Conservation (phyloP, 345 rosid species). For the Durio zibethinus region DNA sequence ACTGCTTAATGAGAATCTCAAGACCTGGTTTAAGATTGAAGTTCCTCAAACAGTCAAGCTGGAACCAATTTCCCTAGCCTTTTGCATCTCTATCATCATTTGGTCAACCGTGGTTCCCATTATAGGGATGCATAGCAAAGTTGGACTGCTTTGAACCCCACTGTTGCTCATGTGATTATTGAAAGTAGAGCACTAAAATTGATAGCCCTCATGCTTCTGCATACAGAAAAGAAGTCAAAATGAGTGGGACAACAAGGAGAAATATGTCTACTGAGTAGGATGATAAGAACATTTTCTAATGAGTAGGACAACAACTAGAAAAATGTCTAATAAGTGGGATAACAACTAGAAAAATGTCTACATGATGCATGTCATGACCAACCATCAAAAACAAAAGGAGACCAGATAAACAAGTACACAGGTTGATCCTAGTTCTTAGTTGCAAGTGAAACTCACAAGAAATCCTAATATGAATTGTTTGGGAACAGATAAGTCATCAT, state of each 20-base stretch:
- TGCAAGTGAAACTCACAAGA: neutral
- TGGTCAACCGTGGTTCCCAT: constrained; percentile 42
- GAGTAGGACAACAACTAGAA: neutral
- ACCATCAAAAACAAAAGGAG: neutral
- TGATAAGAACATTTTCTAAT: neutral
- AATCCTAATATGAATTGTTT: neutral
- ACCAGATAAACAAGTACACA: neutral
- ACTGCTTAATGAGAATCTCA: constrained; percentile 32
- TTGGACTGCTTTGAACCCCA: constrained; percentile 31
- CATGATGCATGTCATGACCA: neutral
- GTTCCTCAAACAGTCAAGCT: constrained; percentile 39
- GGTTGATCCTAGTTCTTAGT: neutral
- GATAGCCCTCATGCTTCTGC: constrained; percentile 3
- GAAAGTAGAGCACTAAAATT: neutral
- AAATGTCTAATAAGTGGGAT: neutral
- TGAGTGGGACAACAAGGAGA: neutral
- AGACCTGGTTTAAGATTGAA: constrained; percentile 36
- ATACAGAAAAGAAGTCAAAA: neutral
- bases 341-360: constrained; percentile 24
- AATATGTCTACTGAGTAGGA: too few species aligned
- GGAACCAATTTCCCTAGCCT: constrained; percentile 38
- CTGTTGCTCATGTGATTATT: constrained; percentile 18
- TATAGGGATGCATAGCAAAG: constrained; percentile 47
- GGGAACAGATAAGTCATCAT: neutral
- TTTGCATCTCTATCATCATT: constrained; percentile 41